phyloP scores from a whole-genome alignment of 1,284 basidiomycete species.

The Hortiboletus rubellus region DNA sequence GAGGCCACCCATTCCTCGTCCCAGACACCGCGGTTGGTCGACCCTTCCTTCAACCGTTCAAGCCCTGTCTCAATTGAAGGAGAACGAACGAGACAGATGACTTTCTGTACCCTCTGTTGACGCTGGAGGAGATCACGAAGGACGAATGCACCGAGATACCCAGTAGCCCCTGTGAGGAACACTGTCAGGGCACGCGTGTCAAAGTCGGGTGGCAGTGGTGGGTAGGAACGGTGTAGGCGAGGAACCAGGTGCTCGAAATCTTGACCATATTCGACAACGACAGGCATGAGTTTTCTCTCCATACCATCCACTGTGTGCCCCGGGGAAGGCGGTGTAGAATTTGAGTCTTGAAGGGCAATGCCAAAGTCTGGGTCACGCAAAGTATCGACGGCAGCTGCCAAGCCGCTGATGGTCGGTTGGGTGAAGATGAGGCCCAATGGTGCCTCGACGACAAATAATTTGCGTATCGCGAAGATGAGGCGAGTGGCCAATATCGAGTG shows the following conservation, averaged over 20 bases:
- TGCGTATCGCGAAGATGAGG: conserved; percentile 96
- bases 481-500: conserved; percentile 98
- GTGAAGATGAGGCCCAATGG: conserved; percentile 95
- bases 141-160: conserved; percentile 95
- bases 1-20: conserved; percentile 80
- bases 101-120: conserved; percentile 70
- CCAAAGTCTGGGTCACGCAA: conserved; percentile 83
- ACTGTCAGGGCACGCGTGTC: conserved; percentile 63
- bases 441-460: conserved; percentile 87
- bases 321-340: conserved; percentile 22
- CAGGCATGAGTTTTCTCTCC: conserved; percentile 20
- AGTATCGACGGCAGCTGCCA: conserved; percentile 78
- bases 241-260: conserved; percentile 73
- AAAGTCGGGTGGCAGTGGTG: conserved; percentile 54
- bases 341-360: conserved; percentile 49
- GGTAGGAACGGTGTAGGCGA: conserved; percentile 63
- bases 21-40: conserved; percentile 91
- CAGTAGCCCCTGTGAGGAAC: conserved; percentile 96
- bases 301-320: conserved; percentile 20
- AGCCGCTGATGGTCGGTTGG: conserved; percentile 82
- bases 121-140: conserved; percentile 78
- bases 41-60: conserved; percentile 71
- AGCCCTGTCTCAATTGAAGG: conserved; percentile 65
- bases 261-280: conserved; percentile 67
- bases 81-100: conserved; percentile 90